These are phyloP conservation scores for Populus alba DNA, from an alignment of 345 rosid genomes.

Conservation along the genomic window DNA sequence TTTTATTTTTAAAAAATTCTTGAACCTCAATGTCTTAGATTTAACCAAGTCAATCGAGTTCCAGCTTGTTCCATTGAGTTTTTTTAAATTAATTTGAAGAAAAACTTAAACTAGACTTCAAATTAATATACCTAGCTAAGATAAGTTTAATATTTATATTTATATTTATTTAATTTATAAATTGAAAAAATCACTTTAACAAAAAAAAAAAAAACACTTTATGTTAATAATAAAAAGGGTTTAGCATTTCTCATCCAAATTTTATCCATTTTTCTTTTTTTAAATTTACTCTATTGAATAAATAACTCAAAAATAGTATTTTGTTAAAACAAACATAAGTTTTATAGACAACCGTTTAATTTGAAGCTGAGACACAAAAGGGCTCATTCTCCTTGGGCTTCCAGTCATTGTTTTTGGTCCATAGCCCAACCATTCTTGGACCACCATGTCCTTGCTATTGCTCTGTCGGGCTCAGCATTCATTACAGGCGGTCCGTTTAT, in stretches of 20 bases:
- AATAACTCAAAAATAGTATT: not conserved
- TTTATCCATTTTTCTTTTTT: not conserved
- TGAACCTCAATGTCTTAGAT: no score
- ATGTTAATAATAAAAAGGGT: no score
- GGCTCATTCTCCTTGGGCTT: not conserved
- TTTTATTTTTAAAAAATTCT: no score
- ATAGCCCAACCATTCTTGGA: not conserved
- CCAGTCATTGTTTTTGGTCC: not conserved
- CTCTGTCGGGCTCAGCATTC: not conserved
- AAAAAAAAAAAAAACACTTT: no score
- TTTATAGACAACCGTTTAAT: not conserved
- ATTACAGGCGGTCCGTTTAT: not conserved
- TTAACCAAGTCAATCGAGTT: no score
- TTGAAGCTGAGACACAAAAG: not conserved
- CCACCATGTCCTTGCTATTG: not conserved
- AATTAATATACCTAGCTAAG: no score
- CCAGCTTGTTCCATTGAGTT: fast-evolving
- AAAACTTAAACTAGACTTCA: no score
- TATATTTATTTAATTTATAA: no score
- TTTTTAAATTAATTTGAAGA: no score
- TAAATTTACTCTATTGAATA: not conserved
- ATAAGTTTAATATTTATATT: no score
- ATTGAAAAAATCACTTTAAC: no score
- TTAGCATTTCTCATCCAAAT: no score
- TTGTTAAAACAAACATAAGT: not conserved